Evolutionary conservation across 345 rosid species (phyloP), one percentile per base, ranked within the genome.

Genomic region (Carallia pectinifolia): DNA sequence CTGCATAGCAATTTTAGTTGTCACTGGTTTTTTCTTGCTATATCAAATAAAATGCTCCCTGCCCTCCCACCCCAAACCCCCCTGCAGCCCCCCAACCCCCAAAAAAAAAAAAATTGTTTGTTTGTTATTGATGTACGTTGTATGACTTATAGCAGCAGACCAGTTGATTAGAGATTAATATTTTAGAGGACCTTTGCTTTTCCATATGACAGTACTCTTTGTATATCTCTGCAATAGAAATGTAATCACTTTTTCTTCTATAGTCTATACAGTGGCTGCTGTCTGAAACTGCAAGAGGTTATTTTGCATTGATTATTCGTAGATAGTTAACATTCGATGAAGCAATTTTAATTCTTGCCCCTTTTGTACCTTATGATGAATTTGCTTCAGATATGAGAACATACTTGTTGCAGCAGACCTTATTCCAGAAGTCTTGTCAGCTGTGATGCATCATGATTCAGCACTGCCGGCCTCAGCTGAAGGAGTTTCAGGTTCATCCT

Each of bases 391-490:
- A 96, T 91, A 88, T 67, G 98, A 91, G 82, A 90, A 83, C 75
- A 78, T 85, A 69, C 75, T 96, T 76, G 72, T 86, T 82, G 90
- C 97, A 37, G 81, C 85, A 54, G 93, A 96, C 87, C 92, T 90
- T 79, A 80, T 96, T 72, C 97, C 97, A 63, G 95, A 89, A 80
- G 87, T 90, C 76, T 80, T 96, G 88, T 81, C 90, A 9, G 84
- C 90, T 70, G 77, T 81, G 72, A 82, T 85, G 87, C 74, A 83
- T 55, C 87, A 90, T 66, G 87, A 85, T 79, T 87, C 82, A 37
- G 76, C 88, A 58, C 76, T 87, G 66, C 75, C 89, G 75, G 68
- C 90, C 55, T 85, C 91, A 53, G 87, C 77, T 67, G 97, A 88
- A 74, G 87, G 91, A 79, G 65, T 88, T 80, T 86, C 90, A 59